A percentile compares a stretch with the other conserved stretches of the same genome.
These are phyloP conservation scores for Acanthamoeba polyphaga DNA, from an alignment of 208 protist species.

Conservation along the genomic window DNA sequence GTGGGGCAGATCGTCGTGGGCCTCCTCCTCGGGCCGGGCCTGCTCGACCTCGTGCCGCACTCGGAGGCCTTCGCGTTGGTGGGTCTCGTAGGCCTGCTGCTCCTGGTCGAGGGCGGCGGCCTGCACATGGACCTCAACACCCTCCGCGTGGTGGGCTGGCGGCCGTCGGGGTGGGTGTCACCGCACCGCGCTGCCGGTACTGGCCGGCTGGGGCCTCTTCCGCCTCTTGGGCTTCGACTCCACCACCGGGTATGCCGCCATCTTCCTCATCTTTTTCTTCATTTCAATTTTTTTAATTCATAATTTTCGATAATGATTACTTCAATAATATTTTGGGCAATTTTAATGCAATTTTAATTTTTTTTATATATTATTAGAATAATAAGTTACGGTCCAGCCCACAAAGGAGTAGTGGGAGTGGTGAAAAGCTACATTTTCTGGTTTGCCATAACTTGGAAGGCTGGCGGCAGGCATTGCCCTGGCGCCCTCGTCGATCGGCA, in stretches of 20 bases:
- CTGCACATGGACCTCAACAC: constrained; percentile 65
- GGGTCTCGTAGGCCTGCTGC: constrained; percentile 48
- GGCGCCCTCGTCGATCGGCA: constrained; percentile 72
- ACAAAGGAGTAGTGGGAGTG: too few species aligned
- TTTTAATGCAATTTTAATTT: too few species aligned
- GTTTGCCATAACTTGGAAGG: constrained; percentile 18
- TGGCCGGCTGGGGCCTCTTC: background rate
- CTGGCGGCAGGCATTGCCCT: constrained; percentile 72
- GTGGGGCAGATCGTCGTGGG: constrained; percentile 69
- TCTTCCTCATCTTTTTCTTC: background rate
- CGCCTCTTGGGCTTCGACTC: background rate
- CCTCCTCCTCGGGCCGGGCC: constrained; percentile 20
- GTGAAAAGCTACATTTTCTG: background rate
- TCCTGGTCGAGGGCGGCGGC: constrained; percentile 68
- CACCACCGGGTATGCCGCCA: background rate
- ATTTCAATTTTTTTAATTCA: background rate
- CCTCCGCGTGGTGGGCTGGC: constrained; percentile 31
- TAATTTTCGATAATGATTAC: too few species aligned
- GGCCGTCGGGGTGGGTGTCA: background rate
- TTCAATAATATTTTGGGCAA: too few species aligned
- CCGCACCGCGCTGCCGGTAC: constrained; percentile 10
- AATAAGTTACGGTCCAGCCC: background rate
- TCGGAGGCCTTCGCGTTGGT: background rate
- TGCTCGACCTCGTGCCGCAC: constrained; percentile 58
- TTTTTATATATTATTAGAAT: background rate